Base-by-base conservation (phyloP, 2,329 filamentous ascomycete species). In the Neurospora sp. region DNA sequence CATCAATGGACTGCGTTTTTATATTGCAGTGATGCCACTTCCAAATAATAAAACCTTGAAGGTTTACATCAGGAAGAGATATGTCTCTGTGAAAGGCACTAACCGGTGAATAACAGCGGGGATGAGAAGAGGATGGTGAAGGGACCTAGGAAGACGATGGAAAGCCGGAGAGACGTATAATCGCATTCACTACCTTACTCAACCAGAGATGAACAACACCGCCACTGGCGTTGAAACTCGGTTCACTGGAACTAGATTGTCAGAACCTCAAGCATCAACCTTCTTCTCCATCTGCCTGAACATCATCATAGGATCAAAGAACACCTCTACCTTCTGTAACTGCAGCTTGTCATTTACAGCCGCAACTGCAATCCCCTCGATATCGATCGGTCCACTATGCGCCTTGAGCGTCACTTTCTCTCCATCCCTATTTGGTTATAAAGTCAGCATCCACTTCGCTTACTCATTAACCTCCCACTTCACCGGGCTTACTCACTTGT, bases 251-350 rank as follows among this genome's bases (percentile, higher is more conserved):
- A 3, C 8, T n/a, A 4, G 40, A n/a, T 8, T 43, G 40, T n/a
- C 17, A n/a, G n/a, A 46, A 57, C 46, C 11, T 57, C 6, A 28
- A 6, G 36, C 69, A 38, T 72, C 39, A 8, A 70, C 73, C 66
- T 74, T 66, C 6, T 68, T 70, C n/a, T 69, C 69, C 82, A 91
- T 90, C 79, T 90, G 88, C 5, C 87, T 81, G 76, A 91, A 91
- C 87, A 91, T 89, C 52, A 88, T 84, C 76, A 89, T 79, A 0
- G 89, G 87, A 74, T 91, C 88, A 73, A 89, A 90, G 84, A 87
- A 91, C 0, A 87, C 88, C 71, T 90, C 86, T 3, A 91, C 81
- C 19, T 80, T 81, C 73, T 86, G 82, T 2, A 91, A 78, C 70
- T 87, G 84, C 57, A 90, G 78, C 71, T 84, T 83, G 15, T 87